These are phyloP conservation scores for Suillus bovinus DNA, from an alignment of 768 basidiomycete genomes.

Conservation along the genomic window DNA sequence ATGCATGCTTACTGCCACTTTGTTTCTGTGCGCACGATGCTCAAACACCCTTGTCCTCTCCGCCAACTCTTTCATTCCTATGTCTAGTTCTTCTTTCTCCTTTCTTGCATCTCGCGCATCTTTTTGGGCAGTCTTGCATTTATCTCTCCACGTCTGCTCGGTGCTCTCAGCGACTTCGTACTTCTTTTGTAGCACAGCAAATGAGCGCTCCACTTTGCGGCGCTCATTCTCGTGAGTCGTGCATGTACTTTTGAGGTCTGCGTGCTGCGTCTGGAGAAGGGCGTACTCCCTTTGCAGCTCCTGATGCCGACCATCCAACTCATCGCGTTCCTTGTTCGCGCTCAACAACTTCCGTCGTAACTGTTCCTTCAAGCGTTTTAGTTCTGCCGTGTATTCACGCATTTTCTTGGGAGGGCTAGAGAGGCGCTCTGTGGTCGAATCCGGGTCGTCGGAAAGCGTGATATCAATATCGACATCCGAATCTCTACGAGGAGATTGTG, in stretches of 20 bases:
- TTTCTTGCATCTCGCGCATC: neutral
- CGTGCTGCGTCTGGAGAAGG: conserved; percentile 17
- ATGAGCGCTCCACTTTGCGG: neutral
- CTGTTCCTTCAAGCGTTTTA: neutral
- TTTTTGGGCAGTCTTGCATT: neutral
- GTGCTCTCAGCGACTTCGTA: neutral
- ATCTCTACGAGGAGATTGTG: neutral
- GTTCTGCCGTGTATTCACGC: conserved; percentile 4
- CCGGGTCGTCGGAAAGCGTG: conserved; percentile 1
- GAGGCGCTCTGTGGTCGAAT: neutral
- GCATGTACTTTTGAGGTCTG: neutral
- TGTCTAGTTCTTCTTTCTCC: neutral
- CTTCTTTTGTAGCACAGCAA: neutral
- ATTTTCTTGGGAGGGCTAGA: conserved; percentile 10
- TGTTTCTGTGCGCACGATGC: conserved; percentile 20
- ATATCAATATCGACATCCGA: conserved; percentile 8
- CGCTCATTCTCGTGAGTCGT: neutral
- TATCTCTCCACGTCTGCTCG: neutral
- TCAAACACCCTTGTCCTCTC: conserved; percentile 27
- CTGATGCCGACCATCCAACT: conserved; percentile 6
- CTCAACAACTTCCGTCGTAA: neutral
- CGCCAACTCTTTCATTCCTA: neutral
- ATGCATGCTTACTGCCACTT: conserved; percentile 21
- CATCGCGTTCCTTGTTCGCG: neutral
- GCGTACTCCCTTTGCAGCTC: conserved; percentile 18